Conservation (phyloP, 2,329 filamentous ascomycete species). For the Pestalotiopsis sp. region DNA sequence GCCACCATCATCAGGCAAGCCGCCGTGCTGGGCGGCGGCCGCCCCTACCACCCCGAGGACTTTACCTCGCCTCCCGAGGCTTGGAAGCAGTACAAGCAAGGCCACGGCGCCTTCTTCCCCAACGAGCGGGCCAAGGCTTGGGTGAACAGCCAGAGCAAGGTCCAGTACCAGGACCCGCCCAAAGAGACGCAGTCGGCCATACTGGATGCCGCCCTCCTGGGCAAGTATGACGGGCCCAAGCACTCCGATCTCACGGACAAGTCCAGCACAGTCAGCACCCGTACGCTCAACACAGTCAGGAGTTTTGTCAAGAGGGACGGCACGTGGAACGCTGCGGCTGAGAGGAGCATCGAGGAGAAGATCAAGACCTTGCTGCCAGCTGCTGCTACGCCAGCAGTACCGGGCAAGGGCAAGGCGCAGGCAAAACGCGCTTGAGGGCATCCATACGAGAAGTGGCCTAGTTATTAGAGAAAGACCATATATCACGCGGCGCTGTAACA, state of each 20-base stretch:
- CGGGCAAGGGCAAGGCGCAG: constrained; percentile 13
- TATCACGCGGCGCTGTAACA: constrained; percentile 24
- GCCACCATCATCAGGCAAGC: constrained; percentile 39
- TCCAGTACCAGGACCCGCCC: constrained; percentile 22
- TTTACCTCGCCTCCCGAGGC: constrained; percentile 24
- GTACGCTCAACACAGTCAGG: constrained; percentile 29
- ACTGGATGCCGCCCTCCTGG: constrained; percentile 38
- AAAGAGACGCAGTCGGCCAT: constrained; percentile 33
- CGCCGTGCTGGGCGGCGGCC: constrained; percentile 41
- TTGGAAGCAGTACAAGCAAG: constrained; percentile 23
- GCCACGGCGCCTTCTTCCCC: constrained; percentile 41
- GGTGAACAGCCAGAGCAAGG: constrained; percentile 12
- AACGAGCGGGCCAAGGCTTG: constrained; percentile 33
- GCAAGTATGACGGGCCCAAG: constrained; percentile 36
- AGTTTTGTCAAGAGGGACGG: constrained; percentile 39
- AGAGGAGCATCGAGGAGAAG: constrained; percentile 29
- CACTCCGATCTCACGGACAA: constrained; percentile 31
- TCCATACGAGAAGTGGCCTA: not conserved
- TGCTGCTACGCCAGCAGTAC: constrained; percentile 8
- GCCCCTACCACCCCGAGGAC: constrained; percentile 31
- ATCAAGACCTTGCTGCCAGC: constrained; percentile 25
- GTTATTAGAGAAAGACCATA: constrained; percentile 5
- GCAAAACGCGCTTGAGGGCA: constrained; percentile 17
- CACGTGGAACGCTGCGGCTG: constrained; percentile 29
- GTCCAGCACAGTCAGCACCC: constrained; percentile 26